Percentiles rank a stretch among this genome's conserved stretches.
These are phyloP conservation scores for Yarrowia sp. DNA, from an alignment of 805 yeast species.

Conservation along the genomic window DNA sequence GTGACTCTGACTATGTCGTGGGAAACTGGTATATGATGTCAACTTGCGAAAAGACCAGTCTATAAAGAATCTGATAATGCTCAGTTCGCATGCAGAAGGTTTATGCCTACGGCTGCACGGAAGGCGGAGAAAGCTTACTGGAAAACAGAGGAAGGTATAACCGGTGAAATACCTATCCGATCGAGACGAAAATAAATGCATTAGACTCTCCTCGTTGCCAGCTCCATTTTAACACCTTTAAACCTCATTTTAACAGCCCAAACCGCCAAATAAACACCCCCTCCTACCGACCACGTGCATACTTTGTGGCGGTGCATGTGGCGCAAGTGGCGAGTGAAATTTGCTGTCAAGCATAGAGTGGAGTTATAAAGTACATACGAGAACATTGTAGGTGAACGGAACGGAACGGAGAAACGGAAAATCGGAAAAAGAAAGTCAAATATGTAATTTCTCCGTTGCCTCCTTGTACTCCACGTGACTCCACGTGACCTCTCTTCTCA, in stretches of 20 bases:
- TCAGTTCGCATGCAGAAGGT: neutral
- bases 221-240: neutral
- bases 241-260: no score
- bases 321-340: conserved; percentile 4
- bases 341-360: neutral
- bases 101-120: conserved; percentile 10
- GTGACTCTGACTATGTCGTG: no score
- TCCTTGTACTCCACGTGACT: no score
- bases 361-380: no score
- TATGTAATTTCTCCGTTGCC: no score
- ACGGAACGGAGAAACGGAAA: no score
- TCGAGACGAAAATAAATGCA: rapidly evolving
- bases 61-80: conserved; percentile 1
- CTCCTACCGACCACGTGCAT: neutral
- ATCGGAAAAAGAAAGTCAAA: no score
- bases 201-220: neutral
- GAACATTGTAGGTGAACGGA: no score
- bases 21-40: no score
- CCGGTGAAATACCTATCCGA: neutral
- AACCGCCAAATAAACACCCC: neutral
- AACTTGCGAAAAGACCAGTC: no score
- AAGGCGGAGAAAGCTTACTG: neutral
- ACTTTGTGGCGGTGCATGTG: conserved; percentile 10
- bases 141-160: neutral
- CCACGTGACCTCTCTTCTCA: no score